Evolutionary conservation across 371 early-diverging fungal genomes (phyloP).

Genomic region (Rhizopus microsporus): DNA sequence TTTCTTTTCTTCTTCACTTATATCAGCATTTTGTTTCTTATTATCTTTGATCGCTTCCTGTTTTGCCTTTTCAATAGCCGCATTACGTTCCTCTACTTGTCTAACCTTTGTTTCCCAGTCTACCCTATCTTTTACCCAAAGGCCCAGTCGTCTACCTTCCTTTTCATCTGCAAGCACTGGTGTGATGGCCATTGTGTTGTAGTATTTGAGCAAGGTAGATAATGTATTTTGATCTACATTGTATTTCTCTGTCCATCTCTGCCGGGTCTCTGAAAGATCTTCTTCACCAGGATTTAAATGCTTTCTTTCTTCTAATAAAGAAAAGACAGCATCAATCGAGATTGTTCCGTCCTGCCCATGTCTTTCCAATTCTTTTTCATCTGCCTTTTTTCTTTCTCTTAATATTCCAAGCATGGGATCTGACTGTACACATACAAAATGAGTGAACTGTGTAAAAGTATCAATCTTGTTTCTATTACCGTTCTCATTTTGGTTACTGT

Average conservation of each 20-base stretch:
- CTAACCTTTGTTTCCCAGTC: constrained; percentile 33
- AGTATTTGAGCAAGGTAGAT: constrained; percentile 31
- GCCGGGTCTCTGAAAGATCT: constrained; percentile 20
- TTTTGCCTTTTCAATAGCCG: constrained; percentile 21
- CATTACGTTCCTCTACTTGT: constrained; percentile 21
- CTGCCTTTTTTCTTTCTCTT: constrained; percentile 34
- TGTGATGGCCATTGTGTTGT: constrained; percentile 44
- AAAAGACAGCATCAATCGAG: constrained; percentile 37
- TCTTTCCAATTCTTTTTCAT: constrained; percentile 16
- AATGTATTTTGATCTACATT: constrained; percentile 30
- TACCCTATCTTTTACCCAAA: constrained; percentile 39
- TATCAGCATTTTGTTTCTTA: constrained; percentile 3
- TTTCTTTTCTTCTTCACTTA: constrained; percentile 19
- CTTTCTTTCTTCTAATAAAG: constrained; percentile 41
- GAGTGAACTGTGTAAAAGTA: not conserved
- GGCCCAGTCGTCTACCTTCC: constrained; percentile 32
- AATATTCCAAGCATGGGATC: constrained; percentile 49
- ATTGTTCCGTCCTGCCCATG: constrained; percentile 19
- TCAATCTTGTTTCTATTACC: constrained; percentile 16
- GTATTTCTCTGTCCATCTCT: constrained; percentile 28
- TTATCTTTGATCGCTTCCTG: constrained; percentile 29
- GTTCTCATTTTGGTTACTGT: constrained; percentile 40
- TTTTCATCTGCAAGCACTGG: constrained; percentile 37
- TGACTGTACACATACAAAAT: constrained; percentile 20
- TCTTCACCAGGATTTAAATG: constrained; percentile 33